A percentile compares a stretch with the other conserved stretches of the same genome.
Conservation (phyloP, 768 basidiomycete species). For the Leucogyrophana mollusca region DNA sequence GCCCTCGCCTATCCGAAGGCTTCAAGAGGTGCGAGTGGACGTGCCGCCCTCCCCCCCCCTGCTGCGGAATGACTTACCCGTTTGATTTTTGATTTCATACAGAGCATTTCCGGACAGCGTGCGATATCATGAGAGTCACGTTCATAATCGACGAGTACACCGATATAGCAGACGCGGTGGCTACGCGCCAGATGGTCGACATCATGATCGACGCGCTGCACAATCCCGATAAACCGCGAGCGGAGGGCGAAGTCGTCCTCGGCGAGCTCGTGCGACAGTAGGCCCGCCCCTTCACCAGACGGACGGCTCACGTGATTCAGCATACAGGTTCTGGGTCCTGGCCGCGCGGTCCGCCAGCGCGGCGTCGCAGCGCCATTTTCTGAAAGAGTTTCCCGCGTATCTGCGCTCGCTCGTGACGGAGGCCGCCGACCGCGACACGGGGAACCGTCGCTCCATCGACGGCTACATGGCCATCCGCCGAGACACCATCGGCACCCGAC, state of each 20-base stretch:
- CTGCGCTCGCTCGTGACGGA: constrained; percentile 8
- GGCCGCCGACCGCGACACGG: constrained; percentile 25
- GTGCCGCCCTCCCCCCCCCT: too few relatives aligned
- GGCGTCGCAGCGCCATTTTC: constrained; percentile 7
- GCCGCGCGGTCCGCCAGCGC: background rate
- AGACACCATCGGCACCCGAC: constrained; percentile 26
- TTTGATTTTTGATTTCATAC: too few relatives aligned
- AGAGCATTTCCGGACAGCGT: constrained; percentile 22
- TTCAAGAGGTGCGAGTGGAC: constrained; percentile 7
- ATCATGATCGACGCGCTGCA: constrained; percentile 10
- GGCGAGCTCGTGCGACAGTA: constrained; percentile 11
- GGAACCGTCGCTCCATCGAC: constrained; percentile 22
- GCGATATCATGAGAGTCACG: constrained; percentile 32
- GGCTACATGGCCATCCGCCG: constrained; percentile 33
- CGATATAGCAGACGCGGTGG: constrained; percentile 16
- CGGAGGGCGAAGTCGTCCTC: constrained; percentile 8
- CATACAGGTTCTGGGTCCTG: constrained; percentile 10
- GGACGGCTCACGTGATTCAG: background rate
- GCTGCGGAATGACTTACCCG: too few relatives aligned
- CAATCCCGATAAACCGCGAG: constrained; percentile 6
- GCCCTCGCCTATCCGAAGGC: constrained; percentile 4
- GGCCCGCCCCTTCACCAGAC: background rate
- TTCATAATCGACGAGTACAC: constrained; percentile 32
- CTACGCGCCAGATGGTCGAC: background rate
- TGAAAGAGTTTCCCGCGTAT: constrained; percentile 2